Percentiles rank a stretch among this genome's conserved stretches.
Evolutionary conservation across 140 eudicot species (phyloP).

Genomic region (Cichorium intybus): DNA sequence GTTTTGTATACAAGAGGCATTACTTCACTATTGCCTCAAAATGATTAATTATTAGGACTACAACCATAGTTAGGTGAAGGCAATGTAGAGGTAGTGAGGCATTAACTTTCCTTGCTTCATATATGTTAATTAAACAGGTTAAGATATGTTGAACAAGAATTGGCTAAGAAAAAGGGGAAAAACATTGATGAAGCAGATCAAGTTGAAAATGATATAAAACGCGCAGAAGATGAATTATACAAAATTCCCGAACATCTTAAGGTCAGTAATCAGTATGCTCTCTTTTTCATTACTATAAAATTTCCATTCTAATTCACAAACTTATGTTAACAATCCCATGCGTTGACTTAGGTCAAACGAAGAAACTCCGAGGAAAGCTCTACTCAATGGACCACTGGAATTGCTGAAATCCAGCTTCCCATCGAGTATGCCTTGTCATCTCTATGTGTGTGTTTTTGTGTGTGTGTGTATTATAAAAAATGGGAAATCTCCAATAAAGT

Average conservation of each 20-base stretch:
- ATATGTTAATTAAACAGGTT: conserved; percentile 51
- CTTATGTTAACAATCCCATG: conserved; percentile 14
- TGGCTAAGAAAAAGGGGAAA: conserved; percentile 94
- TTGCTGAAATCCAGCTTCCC: conserved; percentile 97
- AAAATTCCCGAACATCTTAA: conserved; percentile 91
- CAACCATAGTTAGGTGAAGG: too few species aligned
- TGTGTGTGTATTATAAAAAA: not conserved
- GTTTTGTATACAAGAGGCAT: not conserved
- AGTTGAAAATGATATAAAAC: conserved; percentile 75
- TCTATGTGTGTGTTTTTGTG: not conserved
- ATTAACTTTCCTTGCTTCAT: too few species aligned
- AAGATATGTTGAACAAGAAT: conserved; percentile 86
- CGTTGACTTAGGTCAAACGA: conserved; percentile 64
- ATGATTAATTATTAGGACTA: not conserved
- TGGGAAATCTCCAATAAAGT: too few species aligned
- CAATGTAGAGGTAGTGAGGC: too few species aligned
- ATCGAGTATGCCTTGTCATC: conserved; percentile 59
- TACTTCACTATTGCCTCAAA: not conserved
- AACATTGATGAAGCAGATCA: conserved; percentile 52
- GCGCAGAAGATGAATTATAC: conserved; percentile 83
- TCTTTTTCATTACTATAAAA: not conserved
- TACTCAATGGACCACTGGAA: conserved; percentile 99
- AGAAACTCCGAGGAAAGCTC: conserved; percentile 94
- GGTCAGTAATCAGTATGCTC: conserved; percentile 36
- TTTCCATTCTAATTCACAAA: not conserved